phyloP scores from a whole-genome alignment of 257 asterid species.

The Nicotiana otophora region DNA sequence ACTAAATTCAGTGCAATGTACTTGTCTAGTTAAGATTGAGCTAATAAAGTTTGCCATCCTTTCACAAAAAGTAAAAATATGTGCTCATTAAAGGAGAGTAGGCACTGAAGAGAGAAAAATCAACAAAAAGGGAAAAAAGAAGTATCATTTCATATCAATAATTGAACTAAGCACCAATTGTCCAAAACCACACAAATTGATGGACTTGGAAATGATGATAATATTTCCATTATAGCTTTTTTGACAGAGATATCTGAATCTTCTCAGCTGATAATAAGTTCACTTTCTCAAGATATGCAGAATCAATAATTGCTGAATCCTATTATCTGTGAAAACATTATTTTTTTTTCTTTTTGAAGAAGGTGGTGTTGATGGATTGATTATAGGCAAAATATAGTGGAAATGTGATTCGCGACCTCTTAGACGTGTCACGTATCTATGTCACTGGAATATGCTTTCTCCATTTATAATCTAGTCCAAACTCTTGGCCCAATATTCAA shows the following conservation, averaged over 20 bases:
- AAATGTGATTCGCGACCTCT: not conserved
- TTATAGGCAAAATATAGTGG: not conserved
- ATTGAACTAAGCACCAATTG: constrained; percentile 4
- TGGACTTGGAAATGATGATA: constrained; percentile 8
- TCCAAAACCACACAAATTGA: not conserved
- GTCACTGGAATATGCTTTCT: not conserved
- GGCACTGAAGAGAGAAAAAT: not conserved
- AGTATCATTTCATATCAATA: not conserved
- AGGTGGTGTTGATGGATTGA: not conserved
- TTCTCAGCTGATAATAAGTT: constrained; percentile 3
- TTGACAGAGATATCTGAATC: constrained; percentile 1
- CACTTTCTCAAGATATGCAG: not conserved
- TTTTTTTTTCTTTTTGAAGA: not conserved
- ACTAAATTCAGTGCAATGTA: not conserved
- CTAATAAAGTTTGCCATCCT: not conserved
- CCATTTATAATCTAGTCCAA: no score
- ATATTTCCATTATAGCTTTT: not conserved
- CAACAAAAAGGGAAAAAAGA: not conserved
- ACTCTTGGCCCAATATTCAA: no score
- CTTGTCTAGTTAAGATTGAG: not conserved
- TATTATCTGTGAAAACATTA: not conserved
- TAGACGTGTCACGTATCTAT: not conserved
- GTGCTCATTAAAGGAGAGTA: not conserved
- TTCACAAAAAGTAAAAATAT: not conserved
- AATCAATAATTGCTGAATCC: not conserved